Conservation (phyloP, 2,329 filamentous ascomycete genomes). For the Ilyonectria destructans region DNA sequence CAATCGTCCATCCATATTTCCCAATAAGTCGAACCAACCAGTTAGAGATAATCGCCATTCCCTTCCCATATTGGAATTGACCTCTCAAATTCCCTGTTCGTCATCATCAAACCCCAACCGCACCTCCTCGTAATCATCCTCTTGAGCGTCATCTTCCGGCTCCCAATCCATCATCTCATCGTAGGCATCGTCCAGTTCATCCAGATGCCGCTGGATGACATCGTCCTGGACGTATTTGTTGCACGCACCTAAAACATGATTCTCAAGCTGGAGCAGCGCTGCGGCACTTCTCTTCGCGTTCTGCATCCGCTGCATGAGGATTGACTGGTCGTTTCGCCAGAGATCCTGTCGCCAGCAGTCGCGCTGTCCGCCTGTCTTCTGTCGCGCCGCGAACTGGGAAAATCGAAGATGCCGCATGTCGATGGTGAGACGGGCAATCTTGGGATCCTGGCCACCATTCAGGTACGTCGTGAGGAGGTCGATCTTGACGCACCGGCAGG, state of each 20-base stretch:
- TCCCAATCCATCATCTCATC: neutral
- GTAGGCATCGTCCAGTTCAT: neutral
- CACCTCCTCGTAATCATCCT: conserved; percentile 3
- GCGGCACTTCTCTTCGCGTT: neutral
- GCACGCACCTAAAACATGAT: neutral
- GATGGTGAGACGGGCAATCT: conserved; percentile 26
- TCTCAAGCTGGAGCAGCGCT: neutral
- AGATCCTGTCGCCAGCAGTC: neutral
- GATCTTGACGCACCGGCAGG: conserved; percentile 56
- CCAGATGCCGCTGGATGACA: neutral
- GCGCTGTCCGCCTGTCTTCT: conserved; percentile 6
- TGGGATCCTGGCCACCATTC: conserved; percentile 11
- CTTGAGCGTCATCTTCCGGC: neutral
- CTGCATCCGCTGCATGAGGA: neutral
- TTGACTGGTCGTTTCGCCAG: neutral
- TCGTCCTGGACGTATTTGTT: neutral
- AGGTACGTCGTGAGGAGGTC: conserved; percentile 51
- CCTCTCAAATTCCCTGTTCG: too few species aligned
- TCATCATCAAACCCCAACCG: neutral
- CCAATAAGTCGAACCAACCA: neutral
- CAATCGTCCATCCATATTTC: neutral
- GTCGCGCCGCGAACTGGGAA: conserved; percentile 21
- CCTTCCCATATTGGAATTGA: too few species aligned
- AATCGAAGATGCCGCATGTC: conserved; percentile 37
- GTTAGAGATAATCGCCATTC: neutral